Base-by-base conservation (phyloP, 495 filamentous ascomycete species). In the Penicillium herquei region DNA sequence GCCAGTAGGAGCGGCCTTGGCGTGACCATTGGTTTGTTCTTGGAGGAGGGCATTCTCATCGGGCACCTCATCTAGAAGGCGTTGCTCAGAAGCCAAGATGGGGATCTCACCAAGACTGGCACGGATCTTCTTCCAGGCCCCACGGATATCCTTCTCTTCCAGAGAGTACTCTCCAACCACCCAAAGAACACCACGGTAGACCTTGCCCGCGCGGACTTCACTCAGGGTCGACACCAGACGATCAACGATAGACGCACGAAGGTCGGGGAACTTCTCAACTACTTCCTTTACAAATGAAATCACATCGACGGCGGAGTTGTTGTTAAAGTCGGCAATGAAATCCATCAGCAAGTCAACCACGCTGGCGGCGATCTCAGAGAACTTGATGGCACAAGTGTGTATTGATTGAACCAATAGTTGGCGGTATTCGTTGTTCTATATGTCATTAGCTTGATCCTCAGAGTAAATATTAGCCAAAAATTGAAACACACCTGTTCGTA, bases 261-360 rank as follows among this genome's bases (percentile, higher is more conserved):
- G 80, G 54, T 90, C 84, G 16, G 95, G 93, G 80, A 97, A 99
- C 67, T 94, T 96, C 77, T 99, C 95, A 4, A 97, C 95, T 7
- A 99, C 95, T 66, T 99, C 95, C 72, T 99, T 99, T 44, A 98
- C 92, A 59, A 99, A 99, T 16, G 89, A 88, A 63, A 99, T 97
- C 10, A 99, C 92, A 74, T 99, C 95, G 30, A 99, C 90, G 2
- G 95, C 94, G 2, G 92, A 96, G 41, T 91, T 87, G 65, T 91
- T 96, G 80, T 94, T 98, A 72, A 97, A 97, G 69, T 99, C 95
- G 51, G 89, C 91, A 68, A 99, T 98, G 67, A 98, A 97, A 66
- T 99, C 94, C 92, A 99, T 99, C n/a, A 99, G 77, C 7, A 96
- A 80, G 53, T 91, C 95, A 52, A 99, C 95, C 44, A 98, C 95